Conservation (phyloP, 305 asterid species). For the Solanum hybrid region DNA sequence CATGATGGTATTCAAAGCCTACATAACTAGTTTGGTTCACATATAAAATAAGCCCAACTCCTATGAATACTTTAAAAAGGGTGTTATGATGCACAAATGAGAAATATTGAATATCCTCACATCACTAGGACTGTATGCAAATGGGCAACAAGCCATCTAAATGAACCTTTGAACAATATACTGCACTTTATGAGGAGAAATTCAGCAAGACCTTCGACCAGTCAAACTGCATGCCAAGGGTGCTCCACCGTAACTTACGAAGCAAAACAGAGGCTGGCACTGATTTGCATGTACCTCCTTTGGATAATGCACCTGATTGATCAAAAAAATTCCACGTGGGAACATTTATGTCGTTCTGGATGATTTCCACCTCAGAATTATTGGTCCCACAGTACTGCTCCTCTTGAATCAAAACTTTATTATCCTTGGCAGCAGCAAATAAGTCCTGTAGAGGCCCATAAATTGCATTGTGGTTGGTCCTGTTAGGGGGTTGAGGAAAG, state of each 20-base stretch:
- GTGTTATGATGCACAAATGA: background rate
- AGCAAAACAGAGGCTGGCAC: slow-evolving; percentile 77
- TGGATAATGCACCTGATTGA: slow-evolving; percentile 23
- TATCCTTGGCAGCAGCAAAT: slow-evolving; percentile 58
- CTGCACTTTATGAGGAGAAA: slow-evolving; percentile 21
- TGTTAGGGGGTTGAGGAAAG: slow-evolving; percentile 86
- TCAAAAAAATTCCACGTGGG: slow-evolving; percentile 43
- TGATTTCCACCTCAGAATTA: slow-evolving; percentile 16
- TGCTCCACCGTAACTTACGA: slow-evolving; percentile 99
- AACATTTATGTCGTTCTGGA: slow-evolving; percentile 10
- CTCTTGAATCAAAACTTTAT: slow-evolving; percentile 40
- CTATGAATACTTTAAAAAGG: background rate
- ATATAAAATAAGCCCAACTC: background rate
- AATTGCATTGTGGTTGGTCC: slow-evolving; percentile 83
- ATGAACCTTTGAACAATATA: slow-evolving; percentile 6
- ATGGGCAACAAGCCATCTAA: slow-evolving; percentile 1
- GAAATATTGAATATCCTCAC: background rate
- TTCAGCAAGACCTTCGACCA: slow-evolving; percentile 91
- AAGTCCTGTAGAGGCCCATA: slow-evolving; percentile 71
- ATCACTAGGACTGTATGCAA: background rate
- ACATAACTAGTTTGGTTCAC: background rate
- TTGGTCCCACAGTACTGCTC: slow-evolving; percentile 18
- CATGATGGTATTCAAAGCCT: background rate
- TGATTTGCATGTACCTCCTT: slow-evolving; percentile 38
- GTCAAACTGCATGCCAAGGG: slow-evolving; percentile 98